These are phyloP conservation scores for Stramenopiles sp. DNA, from an alignment of 352 stramenopile species.

Conservation along the genomic window DNA sequence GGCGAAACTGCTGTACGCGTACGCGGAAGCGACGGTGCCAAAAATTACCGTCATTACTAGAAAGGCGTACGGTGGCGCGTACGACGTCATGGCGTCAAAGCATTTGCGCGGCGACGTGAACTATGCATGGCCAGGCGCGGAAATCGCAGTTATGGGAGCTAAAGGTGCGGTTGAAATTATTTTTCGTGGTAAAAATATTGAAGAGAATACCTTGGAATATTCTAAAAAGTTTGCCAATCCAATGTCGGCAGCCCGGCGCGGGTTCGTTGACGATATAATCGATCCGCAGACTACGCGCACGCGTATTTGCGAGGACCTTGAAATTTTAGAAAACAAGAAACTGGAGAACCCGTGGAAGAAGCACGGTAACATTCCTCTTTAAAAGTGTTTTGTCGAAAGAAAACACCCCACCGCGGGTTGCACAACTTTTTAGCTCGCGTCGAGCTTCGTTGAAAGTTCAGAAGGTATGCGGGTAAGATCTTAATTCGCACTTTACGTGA, in stretches of 20 bases:
- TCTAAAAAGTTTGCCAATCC: constrained; percentile 83
- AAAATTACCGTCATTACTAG: constrained; percentile 95
- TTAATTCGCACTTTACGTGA: no score
- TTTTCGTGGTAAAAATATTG: constrained; percentile 81
- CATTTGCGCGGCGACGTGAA: constrained; percentile 90
- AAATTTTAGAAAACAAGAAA: constrained; percentile 77
- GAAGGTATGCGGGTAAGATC: no score
- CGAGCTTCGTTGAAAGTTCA: no score
- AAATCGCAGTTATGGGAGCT: constrained; percentile 69
- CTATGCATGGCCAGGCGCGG: constrained; percentile 64
- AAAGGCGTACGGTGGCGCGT: constrained; percentile 93
- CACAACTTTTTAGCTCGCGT: no score
- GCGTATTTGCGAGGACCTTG: constrained; percentile 84
- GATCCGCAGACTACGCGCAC: constrained; percentile 72
- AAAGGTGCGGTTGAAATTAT: constrained; percentile 95
- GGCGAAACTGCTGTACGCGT: constrained; percentile 92
- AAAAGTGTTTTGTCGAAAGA: no score
- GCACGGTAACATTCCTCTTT: constrained; percentile 93
- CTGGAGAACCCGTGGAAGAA: constrained; percentile 76
- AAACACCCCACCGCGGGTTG: no score
- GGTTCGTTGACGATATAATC: constrained; percentile 95
- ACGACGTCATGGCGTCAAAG: constrained; percentile 96
- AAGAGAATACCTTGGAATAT: constrained; percentile 85
- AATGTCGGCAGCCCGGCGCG: constrained; percentile 79
- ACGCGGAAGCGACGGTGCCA: constrained; percentile 88